Conservation (phyloP, 176 grass and related monocot genomes). For the Oryza longistaminata region DNA sequence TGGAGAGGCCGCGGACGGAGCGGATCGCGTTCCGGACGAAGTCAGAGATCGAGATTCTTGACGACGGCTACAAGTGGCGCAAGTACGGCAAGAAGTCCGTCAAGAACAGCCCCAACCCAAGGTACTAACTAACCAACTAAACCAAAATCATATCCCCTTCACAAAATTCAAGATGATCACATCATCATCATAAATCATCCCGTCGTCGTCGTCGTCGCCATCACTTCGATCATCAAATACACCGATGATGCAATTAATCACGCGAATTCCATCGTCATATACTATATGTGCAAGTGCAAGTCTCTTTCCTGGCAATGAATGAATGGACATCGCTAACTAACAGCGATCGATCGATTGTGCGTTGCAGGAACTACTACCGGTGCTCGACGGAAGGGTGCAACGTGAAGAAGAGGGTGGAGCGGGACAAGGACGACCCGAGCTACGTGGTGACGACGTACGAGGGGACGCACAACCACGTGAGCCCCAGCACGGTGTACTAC, state of each 20-base stretch:
- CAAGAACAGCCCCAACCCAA: constrained; percentile 96
- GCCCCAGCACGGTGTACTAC: constrained; percentile 87
- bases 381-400: constrained; percentile 93
- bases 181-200: not conserved
- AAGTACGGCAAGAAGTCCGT: constrained; percentile 99
- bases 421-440: constrained; percentile 77
- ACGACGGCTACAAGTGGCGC: constrained; percentile 95
- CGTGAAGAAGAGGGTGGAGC: constrained; percentile 97
- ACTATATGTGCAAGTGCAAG: not conserved
- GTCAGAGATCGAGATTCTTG: constrained; percentile 72
- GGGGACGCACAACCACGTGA: constrained; percentile 83
- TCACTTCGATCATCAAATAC: not conserved
- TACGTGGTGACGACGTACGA: constrained; percentile 98
- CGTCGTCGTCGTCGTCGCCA: not conserved
- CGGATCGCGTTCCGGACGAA: constrained; percentile 86
- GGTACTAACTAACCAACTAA: constrained; percentile 43
- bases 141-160: not conserved
- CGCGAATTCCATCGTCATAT: not conserved
- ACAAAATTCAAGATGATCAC: not conserved
- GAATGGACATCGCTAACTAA: not conserved
- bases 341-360: not conserved
- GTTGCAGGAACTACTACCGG: constrained; percentile 86
- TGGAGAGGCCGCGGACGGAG: constrained; percentile 54
- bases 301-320: not conserved
- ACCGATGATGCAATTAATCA: not conserved